Evolutionary conservation across 257 asterid genomes (phyloP), one percentile per base, ranked within the genome.

Genomic region (Echites panduratus): DNA sequence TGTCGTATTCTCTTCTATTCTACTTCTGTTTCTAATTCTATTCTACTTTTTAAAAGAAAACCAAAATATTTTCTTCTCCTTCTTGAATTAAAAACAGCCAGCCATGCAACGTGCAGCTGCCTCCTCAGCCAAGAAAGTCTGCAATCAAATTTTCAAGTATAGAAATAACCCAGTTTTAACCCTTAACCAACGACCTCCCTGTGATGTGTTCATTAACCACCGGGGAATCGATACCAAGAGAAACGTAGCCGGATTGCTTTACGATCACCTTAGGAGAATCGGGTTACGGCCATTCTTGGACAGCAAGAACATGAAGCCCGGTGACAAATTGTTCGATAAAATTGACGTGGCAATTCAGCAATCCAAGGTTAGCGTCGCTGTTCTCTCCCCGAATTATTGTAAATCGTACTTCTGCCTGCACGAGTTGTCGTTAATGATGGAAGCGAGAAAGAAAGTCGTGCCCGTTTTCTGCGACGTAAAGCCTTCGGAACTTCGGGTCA

Each of bases 241-340:
- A 19, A 92, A 88, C 81, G 91, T 92, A 19, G 88, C 97, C 8
- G 98, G 97, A 7, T 69, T 92, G 73, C 45, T 92, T 0, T 85
- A 86, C 74, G 87, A 85, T 76, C 88, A 87, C 76, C 85, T 92
- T 16, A 76, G 81, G 4, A 71, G 78, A 56, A 48, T 84, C 6
- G 74, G 82, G 45, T 76, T 89, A 44, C 80, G 80, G 7, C 93
- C 98, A 0, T 92, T 92, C 76, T 65, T 90, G 76, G 98, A 92
- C 79, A 90, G 94, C 92, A 87, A 87, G 88, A 90, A 49, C 80
- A 90, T 88, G 97, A 90, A 88, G 76, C 89, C 98, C 0, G 98
- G 98, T 0, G 97, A 92, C 82, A 80, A 70, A 49, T 73, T 92
- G 66, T 86, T 87, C 72, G 96, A 90, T 71, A 85, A 89, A 12